phyloP scores from a whole-genome alignment of 805 yeast genomes.

The Starmerella bombi region DNA sequence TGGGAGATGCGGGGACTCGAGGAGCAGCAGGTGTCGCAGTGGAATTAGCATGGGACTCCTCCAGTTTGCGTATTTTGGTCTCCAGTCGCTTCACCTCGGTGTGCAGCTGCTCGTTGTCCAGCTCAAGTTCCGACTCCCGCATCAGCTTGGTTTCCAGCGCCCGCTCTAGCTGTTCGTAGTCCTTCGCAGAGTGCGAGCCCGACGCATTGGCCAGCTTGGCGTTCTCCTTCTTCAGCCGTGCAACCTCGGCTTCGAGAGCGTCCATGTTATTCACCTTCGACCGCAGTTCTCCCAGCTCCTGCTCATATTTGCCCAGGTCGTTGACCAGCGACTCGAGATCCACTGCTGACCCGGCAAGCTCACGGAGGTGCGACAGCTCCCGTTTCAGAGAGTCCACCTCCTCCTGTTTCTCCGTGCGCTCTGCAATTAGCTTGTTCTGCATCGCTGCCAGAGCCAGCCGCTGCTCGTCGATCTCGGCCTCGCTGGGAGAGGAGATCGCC shows the following conservation, averaged over 20 bases:
- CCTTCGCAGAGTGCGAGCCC: neutral
- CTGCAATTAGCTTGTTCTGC: conserved; percentile 27
- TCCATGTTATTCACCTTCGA: conserved; percentile 22
- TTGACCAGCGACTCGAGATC: conserved; percentile 13
- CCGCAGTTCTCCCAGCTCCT: conserved; percentile 20
- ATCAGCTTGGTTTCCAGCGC: conserved; percentile 14
- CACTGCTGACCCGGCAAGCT: conserved; percentile 14
- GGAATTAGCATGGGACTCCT: neutral
- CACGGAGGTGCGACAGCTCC: conserved; percentile 17
- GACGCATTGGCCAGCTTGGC: conserved; percentile 5
- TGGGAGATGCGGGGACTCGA: no score
- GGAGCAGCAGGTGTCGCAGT: neutral
- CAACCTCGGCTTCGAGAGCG: conserved; percentile 21
- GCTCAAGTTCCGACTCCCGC: conserved; percentile 17
- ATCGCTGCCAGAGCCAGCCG: conserved; percentile 27
- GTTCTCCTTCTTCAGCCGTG: conserved; percentile 14
- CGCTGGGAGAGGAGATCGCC: conserved; percentile 1
- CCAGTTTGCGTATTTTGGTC: neutral
- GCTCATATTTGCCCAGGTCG: conserved; percentile 19
- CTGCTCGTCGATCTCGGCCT: conserved; percentile 24
- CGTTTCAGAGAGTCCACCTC: conserved; percentile 13
- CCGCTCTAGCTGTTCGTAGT: conserved; percentile 11
- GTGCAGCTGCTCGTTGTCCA: conserved; percentile 7
- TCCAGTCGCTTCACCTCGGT: conserved; percentile 1
- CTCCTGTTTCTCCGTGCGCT: conserved; percentile 17